Percentiles rank a stretch among this genome's conserved stretches.
Conservation (phyloP, 1,139 yeast species). For the Diutina sp. region DNA sequence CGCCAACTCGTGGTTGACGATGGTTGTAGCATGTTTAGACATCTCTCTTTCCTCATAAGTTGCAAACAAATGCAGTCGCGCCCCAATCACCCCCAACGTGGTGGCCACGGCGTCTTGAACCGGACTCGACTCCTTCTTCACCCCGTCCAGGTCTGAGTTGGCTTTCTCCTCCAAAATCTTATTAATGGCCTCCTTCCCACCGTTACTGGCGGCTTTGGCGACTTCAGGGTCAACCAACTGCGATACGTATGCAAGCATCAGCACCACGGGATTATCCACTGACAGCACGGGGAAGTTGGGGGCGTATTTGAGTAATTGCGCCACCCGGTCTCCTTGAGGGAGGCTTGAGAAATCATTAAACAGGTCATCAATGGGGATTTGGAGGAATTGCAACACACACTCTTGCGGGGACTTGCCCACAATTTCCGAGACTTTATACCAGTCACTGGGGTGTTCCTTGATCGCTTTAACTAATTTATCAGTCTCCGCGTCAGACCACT, state of each 20-base stretch:
- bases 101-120: slow-evolving; percentile 31
- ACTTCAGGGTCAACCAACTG: slow-evolving; percentile 79
- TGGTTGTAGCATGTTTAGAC: slow-evolving; percentile 41
- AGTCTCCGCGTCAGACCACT: slow-evolving; percentile 57
- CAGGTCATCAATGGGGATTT: slow-evolving; percentile 71
- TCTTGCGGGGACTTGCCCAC: slow-evolving; percentile 66
- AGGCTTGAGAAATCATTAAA: slow-evolving; percentile 36
- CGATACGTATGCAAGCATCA: slow-evolving; percentile 78
- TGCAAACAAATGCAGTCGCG: slow-evolving; percentile 75
- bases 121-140: not conserved
- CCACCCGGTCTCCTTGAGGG: slow-evolving; percentile 17
- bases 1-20: slow-evolving; percentile 60
- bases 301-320: slow-evolving; percentile 57
- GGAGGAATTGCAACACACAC: slow-evolving; percentile 68
- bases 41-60: slow-evolving; percentile 74
- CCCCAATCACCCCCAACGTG: slow-evolving; percentile 60
- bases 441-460: slow-evolving; percentile 47
- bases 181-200: slow-evolving; percentile 29
- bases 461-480: slow-evolving; percentile 49
- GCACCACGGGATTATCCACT: slow-evolving; percentile 84
- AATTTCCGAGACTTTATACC: slow-evolving; percentile 60
- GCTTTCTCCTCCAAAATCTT: slow-evolving; percentile 41
- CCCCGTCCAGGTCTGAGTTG: slow-evolving; percentile 1
- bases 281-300: slow-evolving; percentile 76
- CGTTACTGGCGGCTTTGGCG: slow-evolving; percentile 68